Base-by-base conservation (phyloP, 768 basidiomycete species). In the Asterophora lycoperdoides region DNA sequence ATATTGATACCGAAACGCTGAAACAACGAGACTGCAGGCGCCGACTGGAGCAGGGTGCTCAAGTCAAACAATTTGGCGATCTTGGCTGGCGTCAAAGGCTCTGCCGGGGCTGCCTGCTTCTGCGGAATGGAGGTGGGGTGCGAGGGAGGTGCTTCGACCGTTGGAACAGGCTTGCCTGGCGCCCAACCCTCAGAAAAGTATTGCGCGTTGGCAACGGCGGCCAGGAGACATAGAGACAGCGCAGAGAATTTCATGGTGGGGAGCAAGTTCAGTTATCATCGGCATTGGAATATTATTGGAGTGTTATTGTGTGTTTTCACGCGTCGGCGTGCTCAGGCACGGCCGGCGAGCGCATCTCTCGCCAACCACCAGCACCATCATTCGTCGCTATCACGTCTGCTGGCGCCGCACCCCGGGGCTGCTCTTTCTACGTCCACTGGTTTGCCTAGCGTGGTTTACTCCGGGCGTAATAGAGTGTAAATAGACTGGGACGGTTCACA, bases 121-220 rank as follows among this genome's bases (percentile, higher is more conserved):
- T 62, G 29, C 26, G 67, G 55, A 39, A 63, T 51, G 15, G 56
- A 56, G 42, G 55, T 29, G 2, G 55, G 42, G 7, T 46, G 38
- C 10, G 59, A 53, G 14, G 58, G 62, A 5, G 61, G 44, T 32
- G 38, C 52, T n/a, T 60, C 55, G 5, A 57, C 52, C 20, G 62
- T 56, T 4, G 68, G 61, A 3, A 71, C 71, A 0, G 79, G 69
- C 60, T 90, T 83, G 23, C 87, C 89, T 2, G 89, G 89, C 23
- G 70, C 60, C 89, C 89, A 92, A n/a, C 89, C 90, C 28, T 71
- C 70, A 3, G 88, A 89, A 66, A 90, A 84, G 65, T 89, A 90
- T 55, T 87, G 82, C 10, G 86, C 87, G 43, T 68, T 66, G 37
- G 65, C 71, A 44, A 65, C 64, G 51, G 72, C 60, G 44, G 67